Evolutionary conservation across 108 stramenopile genomes (phyloP), one percentile per base, ranked within the genome.

Genomic region (Parmales sp.): DNA sequence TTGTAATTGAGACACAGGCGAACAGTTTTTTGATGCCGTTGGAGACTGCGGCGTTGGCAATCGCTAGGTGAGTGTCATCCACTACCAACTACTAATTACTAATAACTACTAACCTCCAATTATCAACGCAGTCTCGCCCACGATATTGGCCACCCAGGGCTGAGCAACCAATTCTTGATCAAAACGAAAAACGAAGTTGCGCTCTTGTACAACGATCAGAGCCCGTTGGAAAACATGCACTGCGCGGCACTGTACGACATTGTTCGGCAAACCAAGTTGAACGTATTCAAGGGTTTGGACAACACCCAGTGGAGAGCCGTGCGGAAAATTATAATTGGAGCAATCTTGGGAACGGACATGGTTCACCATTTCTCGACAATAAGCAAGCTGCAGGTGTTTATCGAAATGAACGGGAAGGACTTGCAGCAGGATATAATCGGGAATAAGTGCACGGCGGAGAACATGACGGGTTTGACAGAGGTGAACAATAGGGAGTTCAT

Each of bases 141-240:
- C 74, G 92, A 93, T 69, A 73, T 93, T n/a, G 85, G 83, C 11
- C 92, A 93, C 72, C 89, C 89, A 0, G 92, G 92, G 26, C 69
- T 73, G 19, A 90, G 81, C 69, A 93, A 93, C 69, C 46, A 72
- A 6, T 93, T 75, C 65, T 88, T 89, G 38, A 79, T 88, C 18
- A 75, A 85, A 39, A 60, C 78, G 13, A 43, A 71, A 67, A 80
- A 71, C 28, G 44, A 75, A 23, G 43, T 91, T 43, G 92, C 92
- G 34, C 49, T 87, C 37, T 45, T 63, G 6, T 90, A 91, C 75
- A 88, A 90, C 64, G 92, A 90, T 77, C 51, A 54, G 5, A 74
- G 86, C 0, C 67, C 81, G 8, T 73, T 93, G 44, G 92, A 93
- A 70, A 88, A 83, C 73, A 83, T 86, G 80, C 92, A 93, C 72